These are phyloP conservation scores for Gracilaria gracilis DNA, from an alignment of 23 red algal species.

Conservation along the genomic window DNA sequence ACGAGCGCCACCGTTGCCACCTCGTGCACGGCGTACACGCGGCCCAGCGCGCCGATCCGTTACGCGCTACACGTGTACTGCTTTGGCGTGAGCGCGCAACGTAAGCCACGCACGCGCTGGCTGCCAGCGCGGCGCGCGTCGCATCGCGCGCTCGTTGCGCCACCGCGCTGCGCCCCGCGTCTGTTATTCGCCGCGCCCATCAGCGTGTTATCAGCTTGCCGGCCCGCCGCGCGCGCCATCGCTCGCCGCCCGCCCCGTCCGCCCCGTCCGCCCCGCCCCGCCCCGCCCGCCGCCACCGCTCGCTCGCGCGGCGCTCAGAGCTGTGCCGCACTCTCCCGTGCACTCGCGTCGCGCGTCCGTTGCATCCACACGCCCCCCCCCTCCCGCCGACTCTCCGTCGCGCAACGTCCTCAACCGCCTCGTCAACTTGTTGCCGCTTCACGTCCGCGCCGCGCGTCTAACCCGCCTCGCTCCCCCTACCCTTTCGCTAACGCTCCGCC, in stretches of 20 bases:
- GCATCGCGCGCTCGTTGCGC: neutral
- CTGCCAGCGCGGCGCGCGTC: neutral
- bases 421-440: neutral
- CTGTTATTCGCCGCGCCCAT: neutral
- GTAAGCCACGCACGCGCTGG: no score
- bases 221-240: no score
- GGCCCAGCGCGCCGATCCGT: neutral
- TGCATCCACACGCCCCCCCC: neutral
- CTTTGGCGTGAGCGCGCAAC: no score
- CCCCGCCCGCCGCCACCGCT: neutral
- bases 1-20: neutral
- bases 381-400: neutral
- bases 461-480: neutral
- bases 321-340: neutral
- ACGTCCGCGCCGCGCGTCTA: neutral
- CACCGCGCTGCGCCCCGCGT: neutral
- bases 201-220: no score
- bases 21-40: neutral
- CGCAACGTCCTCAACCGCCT: neutral
- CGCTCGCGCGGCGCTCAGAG: neutral
- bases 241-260: neutral
- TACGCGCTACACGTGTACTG: neutral
- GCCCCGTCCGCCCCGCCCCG: neutral
- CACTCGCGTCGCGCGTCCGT: neutral
- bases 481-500: no score